A percentile compares a stretch with the other conserved stretches of the same genome.
Conservation (phyloP, 2,329 filamentous ascomycete species). For the Cladosporium sphaerospermum region DNA sequence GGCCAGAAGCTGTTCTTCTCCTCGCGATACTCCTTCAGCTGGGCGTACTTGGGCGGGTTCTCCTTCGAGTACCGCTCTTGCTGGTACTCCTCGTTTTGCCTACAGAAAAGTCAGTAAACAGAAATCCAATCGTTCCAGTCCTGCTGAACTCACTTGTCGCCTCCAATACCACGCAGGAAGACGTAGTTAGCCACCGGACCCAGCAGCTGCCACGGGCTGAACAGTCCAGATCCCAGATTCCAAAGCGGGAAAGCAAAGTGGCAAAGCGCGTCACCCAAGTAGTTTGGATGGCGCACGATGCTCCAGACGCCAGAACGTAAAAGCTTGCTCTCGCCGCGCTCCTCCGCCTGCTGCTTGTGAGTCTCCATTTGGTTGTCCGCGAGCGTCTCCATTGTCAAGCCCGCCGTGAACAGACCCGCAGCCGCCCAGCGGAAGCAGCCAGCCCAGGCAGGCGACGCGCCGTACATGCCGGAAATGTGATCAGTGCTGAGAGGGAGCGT, state of each 20-base stretch:
- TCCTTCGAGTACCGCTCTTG: conserved; percentile 47
- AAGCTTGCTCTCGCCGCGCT: conserved; percentile 27
- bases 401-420: conserved; percentile 52
- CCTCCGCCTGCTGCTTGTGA: conserved; percentile 41
- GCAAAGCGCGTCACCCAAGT: conserved; percentile 54
- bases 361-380: conserved; percentile 52
- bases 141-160: conserved; percentile 35
- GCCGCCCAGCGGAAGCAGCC: conserved; percentile 29
- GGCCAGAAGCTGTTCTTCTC: conserved; percentile 60
- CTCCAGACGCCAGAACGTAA: conserved; percentile 56
- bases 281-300: conserved; percentile 57
- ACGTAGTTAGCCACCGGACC: conserved; percentile 54
- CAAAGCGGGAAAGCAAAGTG: conserved; percentile 55
- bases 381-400: conserved; percentile 50
- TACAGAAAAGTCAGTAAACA: background rate
- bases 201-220: conserved; percentile 50
- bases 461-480: conserved; percentile 10
- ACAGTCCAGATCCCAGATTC: conserved; percentile 49
- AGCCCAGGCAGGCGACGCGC: conserved; percentile 28
- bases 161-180: conserved; percentile 52
- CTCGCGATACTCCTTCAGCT: conserved; percentile 47
- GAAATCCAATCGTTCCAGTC: background rate
- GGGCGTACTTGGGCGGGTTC: conserved; percentile 46
- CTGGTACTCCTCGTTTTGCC: conserved; percentile 49
- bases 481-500: conserved; percentile 44